A percentile compares a stretch with the other conserved stretches of the same genome.
These are phyloP conservation scores for Phytophthora pistaciae DNA, from an alignment of 352 stramenopile genomes.

Conservation along the genomic window DNA sequence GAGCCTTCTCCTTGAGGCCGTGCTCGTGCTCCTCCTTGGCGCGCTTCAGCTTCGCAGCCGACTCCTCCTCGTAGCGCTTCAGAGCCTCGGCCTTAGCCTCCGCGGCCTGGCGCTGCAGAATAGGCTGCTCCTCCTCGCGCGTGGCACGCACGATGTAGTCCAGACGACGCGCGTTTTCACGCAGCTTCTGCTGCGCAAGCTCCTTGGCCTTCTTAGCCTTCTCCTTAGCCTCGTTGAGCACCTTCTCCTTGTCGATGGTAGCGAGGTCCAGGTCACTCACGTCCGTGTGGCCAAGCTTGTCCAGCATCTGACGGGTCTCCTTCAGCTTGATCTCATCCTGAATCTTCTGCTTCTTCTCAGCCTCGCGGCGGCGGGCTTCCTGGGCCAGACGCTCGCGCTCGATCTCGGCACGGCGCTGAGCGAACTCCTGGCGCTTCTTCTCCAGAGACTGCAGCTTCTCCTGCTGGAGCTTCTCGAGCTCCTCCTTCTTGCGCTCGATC, in stretches of 20 bases:
- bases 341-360: slow-evolving; percentile 97
- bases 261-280: slow-evolving; percentile 76
- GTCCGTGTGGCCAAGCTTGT: slow-evolving; percentile 82
- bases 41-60: slow-evolving; percentile 79
- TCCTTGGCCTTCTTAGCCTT: slow-evolving; percentile 96
- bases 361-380: slow-evolving; percentile 88
- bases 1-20: slow-evolving; percentile 89
- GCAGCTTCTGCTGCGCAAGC: slow-evolving; percentile 94
- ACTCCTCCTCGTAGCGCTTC: slow-evolving; percentile 78
- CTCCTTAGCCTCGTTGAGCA: slow-evolving; percentile 94
- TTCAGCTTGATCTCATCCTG: slow-evolving; percentile 95
- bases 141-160: slow-evolving; percentile 97
- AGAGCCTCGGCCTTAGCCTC: slow-evolving; percentile 82
- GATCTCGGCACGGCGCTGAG: slow-evolving; percentile 73
- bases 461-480: slow-evolving; percentile 94
- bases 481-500: slow-evolving; percentile 98
- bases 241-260: slow-evolving; percentile 82
- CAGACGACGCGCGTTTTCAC: slow-evolving; percentile 92
- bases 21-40: slow-evolving; percentile 91
- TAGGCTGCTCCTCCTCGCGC: slow-evolving; percentile 95
- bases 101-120: slow-evolving; percentile 88
- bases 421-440: slow-evolving; percentile 83
- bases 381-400: slow-evolving; percentile 80
- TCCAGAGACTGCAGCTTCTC: slow-evolving; percentile 91
- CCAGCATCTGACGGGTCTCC: slow-evolving; percentile 86